Base-by-base conservation (phyloP, 495 filamentous ascomycete genomes). In the Penicillium tannophilum region DNA sequence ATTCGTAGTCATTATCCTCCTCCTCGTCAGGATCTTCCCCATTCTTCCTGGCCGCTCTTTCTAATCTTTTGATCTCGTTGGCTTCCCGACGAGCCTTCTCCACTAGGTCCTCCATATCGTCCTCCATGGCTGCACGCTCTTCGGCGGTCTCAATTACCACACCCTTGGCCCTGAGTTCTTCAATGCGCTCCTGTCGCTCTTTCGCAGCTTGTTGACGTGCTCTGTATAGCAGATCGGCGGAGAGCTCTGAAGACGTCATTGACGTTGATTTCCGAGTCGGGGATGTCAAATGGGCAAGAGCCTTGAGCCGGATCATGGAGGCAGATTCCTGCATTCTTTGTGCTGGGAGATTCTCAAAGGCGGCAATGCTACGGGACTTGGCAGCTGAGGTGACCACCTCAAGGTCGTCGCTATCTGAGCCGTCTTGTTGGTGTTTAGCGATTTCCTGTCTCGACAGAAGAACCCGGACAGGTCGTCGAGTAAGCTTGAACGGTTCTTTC, bases 61-160 rank as follows among this genome's bases (percentile, higher is more conserved):
- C 94, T 48, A 83, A 73, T 65, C 87, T 84, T 65, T 87, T 87
- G 51, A 99, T 88, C 48, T 88, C 86, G 48, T 91, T 84, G 14
- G 86, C 92, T 67, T 97, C 90, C 60, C 83, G 78, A 42, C 93
- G 81, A 20, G 93, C 94, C 61, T 87, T 91, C 28, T 93, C 88
- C 33, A 98, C 79, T 39, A 97, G 79, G 62, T 97, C 86, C 60
- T 98, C 95, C 20, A 97, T 83, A 57, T 92, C 85, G 26, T 88
- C 86, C 67, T 88, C 84, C 68, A 93, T 88, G 12, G 86, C 85
- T 61, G 89, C 87, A 56, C 90, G 81, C 63, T 99, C 92, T 70
- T 96, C 94, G 5, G 86, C 84, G 1, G 90, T 96, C 62, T 90
- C 88, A n/a, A 97, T 78, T 43, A 89, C 76, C 16, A 98, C 79